These are phyloP conservation scores for Skeletonema costatum DNA, from an alignment of 108 stramenopile species.

Conservation along the genomic window DNA sequence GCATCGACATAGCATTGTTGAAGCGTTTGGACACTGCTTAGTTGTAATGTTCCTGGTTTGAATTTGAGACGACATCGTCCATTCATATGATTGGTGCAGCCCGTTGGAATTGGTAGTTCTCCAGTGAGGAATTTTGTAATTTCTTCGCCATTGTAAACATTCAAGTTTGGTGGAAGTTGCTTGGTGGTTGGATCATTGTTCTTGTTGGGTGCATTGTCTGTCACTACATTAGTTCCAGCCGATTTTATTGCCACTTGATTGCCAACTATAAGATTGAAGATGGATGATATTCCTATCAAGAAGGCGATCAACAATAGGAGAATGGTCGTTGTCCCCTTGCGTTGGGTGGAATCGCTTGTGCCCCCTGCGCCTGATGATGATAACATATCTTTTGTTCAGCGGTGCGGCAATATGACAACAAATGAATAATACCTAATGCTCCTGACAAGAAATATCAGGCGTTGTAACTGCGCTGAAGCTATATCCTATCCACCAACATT, in stretches of 20 bases:
- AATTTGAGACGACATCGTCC: constrained; percentile 14
- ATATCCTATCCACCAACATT: too few relatives aligned
- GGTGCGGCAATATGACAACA: too few relatives aligned
- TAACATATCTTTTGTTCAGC: too few relatives aligned
- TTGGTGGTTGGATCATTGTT: neutral
- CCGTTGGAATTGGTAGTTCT: neutral
- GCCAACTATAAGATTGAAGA: neutral
- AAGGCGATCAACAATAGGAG: neutral
- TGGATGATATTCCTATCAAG: neutral
- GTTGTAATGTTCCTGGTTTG: constrained; percentile 27
- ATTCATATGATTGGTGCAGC: neutral
- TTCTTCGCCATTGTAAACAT: neutral
- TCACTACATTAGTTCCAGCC: neutral
- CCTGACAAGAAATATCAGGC: too few relatives aligned
- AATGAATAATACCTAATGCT: too few relatives aligned
- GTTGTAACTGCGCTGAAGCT: too few relatives aligned
- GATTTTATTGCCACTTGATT: neutral
- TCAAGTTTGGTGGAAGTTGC: neutral
- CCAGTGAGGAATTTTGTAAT: neutral
- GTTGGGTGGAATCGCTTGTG: too few relatives aligned
- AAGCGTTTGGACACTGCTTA: constrained; percentile 20
- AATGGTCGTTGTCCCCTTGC: neutral
- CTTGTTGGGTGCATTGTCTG: neutral
- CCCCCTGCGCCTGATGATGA: too few relatives aligned
- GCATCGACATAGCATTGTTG: constrained; percentile 38